Percentiles rank a stretch among this genome's conserved stretches.
Conservation (phyloP, 2,329 filamentous ascomycete species). For the Pseudogymnoascus verrucosus region DNA sequence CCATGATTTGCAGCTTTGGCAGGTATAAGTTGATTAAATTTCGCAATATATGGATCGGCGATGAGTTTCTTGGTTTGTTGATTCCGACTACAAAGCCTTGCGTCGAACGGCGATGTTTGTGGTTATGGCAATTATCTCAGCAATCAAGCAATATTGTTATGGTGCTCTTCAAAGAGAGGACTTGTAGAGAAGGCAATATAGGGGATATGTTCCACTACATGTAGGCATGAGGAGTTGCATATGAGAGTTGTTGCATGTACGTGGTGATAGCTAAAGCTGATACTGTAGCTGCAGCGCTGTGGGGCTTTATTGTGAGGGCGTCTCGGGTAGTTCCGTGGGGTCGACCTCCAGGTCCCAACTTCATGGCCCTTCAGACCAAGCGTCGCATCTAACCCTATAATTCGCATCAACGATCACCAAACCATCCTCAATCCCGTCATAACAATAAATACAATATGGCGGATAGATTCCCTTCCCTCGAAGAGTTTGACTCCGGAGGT, state of each 20-base stretch:
- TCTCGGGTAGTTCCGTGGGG: conserved; percentile 8
- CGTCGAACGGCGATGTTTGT: not conserved
- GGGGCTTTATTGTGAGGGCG: conserved; percentile 1
- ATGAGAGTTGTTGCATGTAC: conserved; percentile 5
- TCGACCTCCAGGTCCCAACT: conserved; percentile 5
- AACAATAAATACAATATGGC: conserved; percentile 37
- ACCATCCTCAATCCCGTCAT: conserved; percentile 3
- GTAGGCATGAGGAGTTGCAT: not conserved
- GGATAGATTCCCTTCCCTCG: conserved; percentile 51
- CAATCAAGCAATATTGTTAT: not conserved
- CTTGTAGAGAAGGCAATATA: not conserved
- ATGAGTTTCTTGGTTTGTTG: not conserved
- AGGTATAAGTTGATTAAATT: conserved; percentile 1
- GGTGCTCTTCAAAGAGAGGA: not conserved
- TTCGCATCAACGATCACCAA: conserved; percentile 3
- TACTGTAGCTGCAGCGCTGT: conserved; percentile 6
- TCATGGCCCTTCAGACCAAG: not conserved
- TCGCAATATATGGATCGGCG: conserved; percentile 3
- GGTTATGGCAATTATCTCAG: conserved; percentile 2
- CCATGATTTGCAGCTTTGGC: conserved; percentile 48
- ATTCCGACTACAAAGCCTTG: conserved; percentile 6
- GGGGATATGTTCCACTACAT: not conserved
- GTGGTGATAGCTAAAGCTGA: conserved; percentile 6
- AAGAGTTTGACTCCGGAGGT: conserved; percentile 50
- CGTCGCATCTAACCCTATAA: not conserved